Evolutionary conservation across 129 eudicot genomes (phyloP), one percentile per base, ranked within the genome.

Genomic region (Sambucus nigra): DNA sequence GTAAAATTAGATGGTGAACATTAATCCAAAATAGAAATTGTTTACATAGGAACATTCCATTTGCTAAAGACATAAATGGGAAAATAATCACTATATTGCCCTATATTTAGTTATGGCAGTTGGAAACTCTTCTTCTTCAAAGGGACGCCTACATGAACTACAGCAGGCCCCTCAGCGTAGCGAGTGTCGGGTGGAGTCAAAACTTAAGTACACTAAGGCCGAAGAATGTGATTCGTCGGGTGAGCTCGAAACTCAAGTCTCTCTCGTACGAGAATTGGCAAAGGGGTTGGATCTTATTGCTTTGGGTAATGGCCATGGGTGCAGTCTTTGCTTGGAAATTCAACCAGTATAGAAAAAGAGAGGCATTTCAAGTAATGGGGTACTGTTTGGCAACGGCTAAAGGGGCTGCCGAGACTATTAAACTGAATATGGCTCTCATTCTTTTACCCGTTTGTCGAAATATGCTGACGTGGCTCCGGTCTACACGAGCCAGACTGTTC

Each of bases 371-470:
- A 20, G 79, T 86, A 17, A 91, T 86, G 99, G 99, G 99, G 2
- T 77, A 91, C 48, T 91, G 99, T 65, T 59, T 86, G 57, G 60
- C 89, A 46, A 86, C 91, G 5, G 99, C 99, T 12, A 91, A 91
- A 70, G 99, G 99, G 53, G 95, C 99, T 21, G 95, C 94, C 0
- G 99, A 91, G 73, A 91, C 94, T n/a, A 74, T 91, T 8, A 91
- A 91, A 63, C 78, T 91, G 59, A 91, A 91, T 80, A 91, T 91
- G 99, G 99, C 99, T 17, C 82, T 91, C 49, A 67, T 91, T 27
- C 95, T 91, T 58, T 52, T 91, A 23, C 99, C 94, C 0, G 93
- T 91, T 73, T 91, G 95, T 27, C 78, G 99, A 54, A 91, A 91
- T 25, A 72, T 76, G 60, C 63, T 82, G 17, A 91, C 99, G 5